Conservation (phyloP, 768 basidiomycete genomes). For the Rhodosporidiobolus odoratus region DNA sequence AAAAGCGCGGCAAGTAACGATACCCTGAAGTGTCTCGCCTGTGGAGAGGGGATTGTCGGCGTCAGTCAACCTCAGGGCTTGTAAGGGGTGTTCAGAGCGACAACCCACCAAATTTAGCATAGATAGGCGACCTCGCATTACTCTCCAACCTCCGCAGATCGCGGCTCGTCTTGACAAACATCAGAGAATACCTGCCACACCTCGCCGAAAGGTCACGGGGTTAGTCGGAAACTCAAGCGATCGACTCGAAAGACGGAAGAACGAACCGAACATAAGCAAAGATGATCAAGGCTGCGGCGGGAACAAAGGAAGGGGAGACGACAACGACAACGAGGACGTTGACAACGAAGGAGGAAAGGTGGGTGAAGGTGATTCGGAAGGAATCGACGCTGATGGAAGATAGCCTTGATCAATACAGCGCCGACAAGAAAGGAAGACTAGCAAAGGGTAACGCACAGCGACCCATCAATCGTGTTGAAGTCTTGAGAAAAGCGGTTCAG, state of each 20-base stretch:
- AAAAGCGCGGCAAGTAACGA: conserved; percentile 48
- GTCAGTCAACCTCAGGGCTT: too few relatives aligned
- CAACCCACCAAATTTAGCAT: conserved; percentile 44
- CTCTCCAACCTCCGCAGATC: conserved; percentile 56
- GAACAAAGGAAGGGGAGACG: conserved; percentile 61
- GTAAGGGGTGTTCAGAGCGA: conserved; percentile 47
- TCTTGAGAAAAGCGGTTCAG: conserved; percentile 64
- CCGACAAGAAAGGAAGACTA: neutral
- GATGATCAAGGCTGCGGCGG: conserved; percentile 63
- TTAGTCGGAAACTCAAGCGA: too few relatives aligned
- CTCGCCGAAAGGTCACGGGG: too few relatives aligned
- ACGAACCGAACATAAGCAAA: conserved; percentile 61
- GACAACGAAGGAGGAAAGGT: conserved; percentile 49
- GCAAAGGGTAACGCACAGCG: neutral
- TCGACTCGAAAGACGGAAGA: too few relatives aligned
- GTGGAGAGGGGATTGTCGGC: too few relatives aligned
- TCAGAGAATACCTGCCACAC: too few relatives aligned
- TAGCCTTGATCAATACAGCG: neutral
- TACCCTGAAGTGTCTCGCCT: conserved; percentile 47
- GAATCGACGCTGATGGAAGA: conserved; percentile 8
- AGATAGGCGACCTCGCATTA: conserved; percentile 47
- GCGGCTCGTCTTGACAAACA: conserved; percentile 59
- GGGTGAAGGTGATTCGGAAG: conserved; percentile 26
- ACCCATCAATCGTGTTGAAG: conserved; percentile 56
- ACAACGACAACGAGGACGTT: conserved; percentile 63